Percentiles rank a stretch among this genome's conserved stretches.
phyloP scores from a whole-genome alignment of 257 asterid species.

The Agastache rugosa region DNA sequence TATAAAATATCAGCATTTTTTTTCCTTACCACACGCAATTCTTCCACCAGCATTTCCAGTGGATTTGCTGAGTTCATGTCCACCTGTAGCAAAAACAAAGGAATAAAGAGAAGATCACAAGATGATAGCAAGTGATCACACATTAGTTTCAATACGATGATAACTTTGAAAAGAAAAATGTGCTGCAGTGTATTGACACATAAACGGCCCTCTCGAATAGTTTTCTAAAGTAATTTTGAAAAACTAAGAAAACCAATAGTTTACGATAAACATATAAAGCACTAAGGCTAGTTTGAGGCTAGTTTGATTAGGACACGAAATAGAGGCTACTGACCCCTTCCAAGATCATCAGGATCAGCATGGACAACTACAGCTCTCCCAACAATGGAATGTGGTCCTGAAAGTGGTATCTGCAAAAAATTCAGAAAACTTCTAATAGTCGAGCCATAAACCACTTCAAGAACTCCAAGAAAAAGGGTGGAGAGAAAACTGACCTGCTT shows the following conservation, averaged over 20 bases:
- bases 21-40: slow-evolving; percentile 81
- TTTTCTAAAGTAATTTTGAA: background rate
- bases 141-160: background rate
- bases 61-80: slow-evolving; percentile 90
- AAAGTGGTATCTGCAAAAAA: slow-evolving; percentile 69
- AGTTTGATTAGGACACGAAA: background rate
- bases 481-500: slow-evolving; percentile 54
- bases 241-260: background rate
- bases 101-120: slow-evolving; percentile 11
- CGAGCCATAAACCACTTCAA: background rate
- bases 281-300: no score
- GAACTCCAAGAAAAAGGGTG: background rate
- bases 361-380: slow-evolving; percentile 99
- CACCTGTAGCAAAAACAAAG: slow-evolving; percentile 59
- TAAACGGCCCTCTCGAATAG: background rate
- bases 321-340: slow-evolving; percentile 66
- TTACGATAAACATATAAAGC: background rate
- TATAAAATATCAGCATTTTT: background rate
- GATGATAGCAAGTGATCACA: background rate
- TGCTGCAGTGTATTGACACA: background rate
- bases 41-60: slow-evolving; percentile 99
- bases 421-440: background rate
- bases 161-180: background rate
- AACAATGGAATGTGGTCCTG: slow-evolving; percentile 78
- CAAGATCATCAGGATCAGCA: slow-evolving; percentile 96